Percentiles rank a stretch among this genome's conserved stretches.
These are phyloP conservation scores for Sporothrix protearum DNA, from an alignment of 2,329 filamentous ascomycete genomes.

Conservation along the genomic window DNA sequence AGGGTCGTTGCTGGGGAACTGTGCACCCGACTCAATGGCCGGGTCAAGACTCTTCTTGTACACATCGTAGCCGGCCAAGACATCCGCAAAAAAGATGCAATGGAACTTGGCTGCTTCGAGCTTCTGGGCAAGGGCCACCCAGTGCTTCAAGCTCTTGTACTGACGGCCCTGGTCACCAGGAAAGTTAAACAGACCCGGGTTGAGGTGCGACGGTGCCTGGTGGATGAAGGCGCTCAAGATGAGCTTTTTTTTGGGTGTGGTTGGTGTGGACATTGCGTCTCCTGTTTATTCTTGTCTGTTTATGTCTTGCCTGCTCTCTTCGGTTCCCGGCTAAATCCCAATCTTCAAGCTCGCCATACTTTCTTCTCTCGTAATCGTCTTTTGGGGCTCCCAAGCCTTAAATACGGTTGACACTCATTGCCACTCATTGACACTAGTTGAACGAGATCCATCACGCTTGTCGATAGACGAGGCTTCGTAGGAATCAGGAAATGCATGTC, in stretches of 20 bases:
- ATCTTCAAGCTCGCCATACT: not conserved
- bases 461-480: not conserved
- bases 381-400: not conserved
- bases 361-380: not conserved
- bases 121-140: conserved; percentile 2
- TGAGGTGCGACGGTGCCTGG: not conserved
- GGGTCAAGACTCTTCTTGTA: conserved; percentile 2
- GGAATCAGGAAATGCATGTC: not conserved
- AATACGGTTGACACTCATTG: not conserved
- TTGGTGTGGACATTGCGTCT: not conserved
- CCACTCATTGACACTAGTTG: too few relatives aligned
- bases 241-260: not conserved
- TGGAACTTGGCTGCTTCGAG: conserved; percentile 7
- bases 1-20: conserved; percentile 11
- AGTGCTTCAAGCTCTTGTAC: conserved; percentile 51
- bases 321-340: not conserved
- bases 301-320: not conserved
- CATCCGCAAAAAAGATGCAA: conserved; percentile 14
- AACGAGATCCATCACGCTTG: too few relatives aligned
- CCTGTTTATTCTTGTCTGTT: not conserved
- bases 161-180: conserved; percentile 41
- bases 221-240: conserved; percentile 4
- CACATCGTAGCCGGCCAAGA: not conserved
- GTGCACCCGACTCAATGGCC: not conserved
- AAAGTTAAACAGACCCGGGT: conserved; percentile 3